Evolutionary conservation across 2,329 filamentous ascomycete genomes (phyloP), one percentile per base, ranked within the genome.

Genomic region (Xylaria sp.): DNA sequence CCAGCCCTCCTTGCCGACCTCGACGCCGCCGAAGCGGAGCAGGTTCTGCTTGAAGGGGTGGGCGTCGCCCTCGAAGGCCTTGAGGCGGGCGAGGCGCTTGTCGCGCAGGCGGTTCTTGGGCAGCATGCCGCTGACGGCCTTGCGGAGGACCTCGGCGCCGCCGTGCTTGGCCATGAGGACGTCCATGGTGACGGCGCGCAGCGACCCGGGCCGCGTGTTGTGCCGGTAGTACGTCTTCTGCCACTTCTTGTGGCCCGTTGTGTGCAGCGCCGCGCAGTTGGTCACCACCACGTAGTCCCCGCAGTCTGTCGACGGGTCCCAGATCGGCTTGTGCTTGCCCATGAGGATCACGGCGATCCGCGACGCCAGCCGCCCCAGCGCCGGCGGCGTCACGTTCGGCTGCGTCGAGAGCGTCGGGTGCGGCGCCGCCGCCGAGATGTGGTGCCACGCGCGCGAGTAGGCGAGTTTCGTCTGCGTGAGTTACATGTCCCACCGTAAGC

Each of bases 301-400:
- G 81, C 94, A 97, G 81, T 99, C 94, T 57, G 92, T 97, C 19
- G 92, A 96, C 1, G 94, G 94, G 76, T 97, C 91, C 78, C 87
- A 99, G 74, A 94, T 96, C 19, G 94, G 94, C 78, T 99, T 99
- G 83, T 99, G 89, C 81, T 99, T 99, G 77, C 94, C 94, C 92
- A 97, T 97, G 48, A 97, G 85, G 56, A 91, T 81, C 49, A 88
- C 80, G 58, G 92, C 93, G 73, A 97, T 96, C 60, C 89, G 86
- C 48, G 89, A 91, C 57, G 93, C 93, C 47, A 97, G 82, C 39
- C 93, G 91, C 64, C 93, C 93, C 39, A 97, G 88, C n/a, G 91
- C 87, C 13, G 92, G 91, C 17, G 85, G 81, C 18, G 86, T 86
- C 20, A 85, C 72, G 63, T 79, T 75, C 63, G 65, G 81, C 71